Evolutionary conservation across 1,139 yeast genomes (phyloP), one percentile per base, ranked within the genome.

Genomic region (Candida pseudoviswanathii): DNA sequence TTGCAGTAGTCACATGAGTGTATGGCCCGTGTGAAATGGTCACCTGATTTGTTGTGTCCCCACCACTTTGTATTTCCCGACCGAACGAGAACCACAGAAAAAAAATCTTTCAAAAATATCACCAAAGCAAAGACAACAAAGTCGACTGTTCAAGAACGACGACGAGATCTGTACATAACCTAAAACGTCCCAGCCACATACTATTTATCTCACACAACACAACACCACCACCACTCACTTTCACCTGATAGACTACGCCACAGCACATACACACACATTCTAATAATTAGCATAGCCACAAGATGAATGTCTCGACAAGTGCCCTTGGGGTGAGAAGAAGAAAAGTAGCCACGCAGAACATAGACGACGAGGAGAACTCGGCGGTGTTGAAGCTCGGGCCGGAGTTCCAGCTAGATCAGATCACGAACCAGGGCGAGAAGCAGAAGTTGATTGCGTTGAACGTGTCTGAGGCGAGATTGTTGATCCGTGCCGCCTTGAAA

Each of bases 351-450:
- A 68, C 77, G 39, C 85, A 83, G 51, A 78, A 80, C 50, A 86
- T 86, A 42, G 92, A 87, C 49, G 85, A 81, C 55, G 97, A 92
- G 62, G 98, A 94, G 64, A 95, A 94, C 63, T 94, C 97, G 0
- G 85, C 97, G 0, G 80, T 82, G 47, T 77, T 94, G 59, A 88
- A 88, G 63, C 78, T 94, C 49, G 99, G 99, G 4, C 94, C 96
- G 27, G 98, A 94, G 71, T 94, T 94, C 64, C 95, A 86, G 61
- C 70, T 86, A 51, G 80, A 81, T 43, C 97, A 91, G 66, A 73
- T 86, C 46, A 86, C 90, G 52, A 94, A 91, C 68, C 82, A 81
- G 48, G 97, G 97, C 26, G 82, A 84, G 51, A 82, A 81, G 51
- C 87, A 85, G 53, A 89, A 85, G 57, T 75, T 94, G 53, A 87